A percentile compares a stretch with the other conserved stretches of the same genome.
These are phyloP conservation scores for Pelargonium nanum DNA, from an alignment of 345 rosid species.

Conservation along the genomic window DNA sequence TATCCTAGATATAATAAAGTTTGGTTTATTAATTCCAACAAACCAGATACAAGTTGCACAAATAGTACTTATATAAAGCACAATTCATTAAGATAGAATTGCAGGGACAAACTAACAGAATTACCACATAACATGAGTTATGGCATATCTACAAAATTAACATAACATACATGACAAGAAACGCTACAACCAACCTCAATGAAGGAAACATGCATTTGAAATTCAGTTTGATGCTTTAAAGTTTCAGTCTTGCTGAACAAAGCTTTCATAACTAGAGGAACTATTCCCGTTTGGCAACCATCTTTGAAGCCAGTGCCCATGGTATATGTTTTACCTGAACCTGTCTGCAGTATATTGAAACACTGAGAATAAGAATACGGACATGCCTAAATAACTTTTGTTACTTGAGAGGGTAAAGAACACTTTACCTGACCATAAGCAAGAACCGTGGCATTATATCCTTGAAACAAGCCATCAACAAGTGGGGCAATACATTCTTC, in stretches of 20 bases:
- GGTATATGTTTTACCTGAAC: constrained; percentile 99
- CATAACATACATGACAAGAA: not conserved
- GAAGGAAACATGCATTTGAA: constrained; percentile 87
- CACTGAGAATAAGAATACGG: constrained; percentile 13
- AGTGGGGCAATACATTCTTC: constrained; percentile 81
- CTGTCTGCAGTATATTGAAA: constrained; percentile 48
- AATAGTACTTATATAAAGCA: too few species aligned
- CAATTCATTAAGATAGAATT: too few species aligned
- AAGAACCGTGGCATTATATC: constrained; percentile 97
- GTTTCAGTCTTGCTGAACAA: constrained; percentile 74
- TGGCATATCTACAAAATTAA: not conserved
- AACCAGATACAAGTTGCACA: too few species aligned
- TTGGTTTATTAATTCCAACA: too few species aligned
- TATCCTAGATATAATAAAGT: too few species aligned
- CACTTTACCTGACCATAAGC: constrained; percentile 92
- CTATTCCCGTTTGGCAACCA: constrained; percentile 62
- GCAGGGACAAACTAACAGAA: too few species aligned
- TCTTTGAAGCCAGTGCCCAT: constrained; percentile 96
- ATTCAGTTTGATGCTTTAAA: constrained; percentile 62
- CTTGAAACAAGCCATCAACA: constrained; percentile 93
- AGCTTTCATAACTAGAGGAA: constrained; percentile 86
- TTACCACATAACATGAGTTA: too few species aligned
- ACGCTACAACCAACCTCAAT: constrained; percentile 59
- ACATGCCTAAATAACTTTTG: not conserved
- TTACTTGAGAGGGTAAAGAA: constrained; percentile 6